Evolutionary conservation across 495 filamentous ascomycete genomes (phyloP).

Genomic region (Penicillium malachiteum): DNA sequence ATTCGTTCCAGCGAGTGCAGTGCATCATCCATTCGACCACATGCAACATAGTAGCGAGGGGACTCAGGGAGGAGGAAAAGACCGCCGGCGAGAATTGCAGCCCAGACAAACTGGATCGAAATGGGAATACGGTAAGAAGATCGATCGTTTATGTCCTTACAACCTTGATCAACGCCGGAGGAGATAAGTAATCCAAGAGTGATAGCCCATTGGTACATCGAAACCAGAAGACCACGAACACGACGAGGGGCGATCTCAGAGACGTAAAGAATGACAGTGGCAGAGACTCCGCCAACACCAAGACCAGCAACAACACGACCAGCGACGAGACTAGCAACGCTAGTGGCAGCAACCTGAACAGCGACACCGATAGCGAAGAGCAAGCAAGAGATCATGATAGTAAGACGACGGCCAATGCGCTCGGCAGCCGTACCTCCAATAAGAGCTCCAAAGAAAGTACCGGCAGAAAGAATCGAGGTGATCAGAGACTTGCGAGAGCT

Average conservation of each 20-base stretch:
- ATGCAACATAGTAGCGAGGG: slow-evolving; percentile 60
- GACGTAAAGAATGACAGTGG: slow-evolving; percentile 71
- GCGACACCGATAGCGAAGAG: slow-evolving; percentile 63
- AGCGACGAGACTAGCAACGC: slow-evolving; percentile 54
- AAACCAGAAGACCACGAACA: slow-evolving; percentile 65
- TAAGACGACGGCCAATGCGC: slow-evolving; percentile 62
- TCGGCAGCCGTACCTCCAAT: slow-evolving; percentile 65
- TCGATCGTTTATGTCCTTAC: slow-evolving; percentile 52
- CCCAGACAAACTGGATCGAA: slow-evolving; percentile 66
- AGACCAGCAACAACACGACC: slow-evolving; percentile 70
- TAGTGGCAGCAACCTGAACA: slow-evolving; percentile 54
- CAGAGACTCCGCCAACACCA: slow-evolving; percentile 71
- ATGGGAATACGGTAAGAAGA: slow-evolving; percentile 71
- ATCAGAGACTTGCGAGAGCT: slow-evolving; percentile 51
- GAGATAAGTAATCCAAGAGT: slow-evolving; percentile 71
- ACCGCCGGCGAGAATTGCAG: slow-evolving; percentile 58
- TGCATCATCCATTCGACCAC: slow-evolving; percentile 38
- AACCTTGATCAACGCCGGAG: slow-evolving; percentile 67
- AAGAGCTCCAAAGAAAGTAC: slow-evolving; percentile 73
- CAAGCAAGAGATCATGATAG: slow-evolving; percentile 61
- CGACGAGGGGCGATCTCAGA: slow-evolving; percentile 59
- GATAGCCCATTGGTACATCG: slow-evolving; percentile 67
- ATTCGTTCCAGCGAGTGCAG: slow-evolving; percentile 39
- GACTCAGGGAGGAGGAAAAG: slow-evolving; percentile 76
- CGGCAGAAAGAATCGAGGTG: slow-evolving; percentile 69